Conservation (phyloP, 768 basidiomycete species). For the Rhodosporidiobolus sp. region DNA sequence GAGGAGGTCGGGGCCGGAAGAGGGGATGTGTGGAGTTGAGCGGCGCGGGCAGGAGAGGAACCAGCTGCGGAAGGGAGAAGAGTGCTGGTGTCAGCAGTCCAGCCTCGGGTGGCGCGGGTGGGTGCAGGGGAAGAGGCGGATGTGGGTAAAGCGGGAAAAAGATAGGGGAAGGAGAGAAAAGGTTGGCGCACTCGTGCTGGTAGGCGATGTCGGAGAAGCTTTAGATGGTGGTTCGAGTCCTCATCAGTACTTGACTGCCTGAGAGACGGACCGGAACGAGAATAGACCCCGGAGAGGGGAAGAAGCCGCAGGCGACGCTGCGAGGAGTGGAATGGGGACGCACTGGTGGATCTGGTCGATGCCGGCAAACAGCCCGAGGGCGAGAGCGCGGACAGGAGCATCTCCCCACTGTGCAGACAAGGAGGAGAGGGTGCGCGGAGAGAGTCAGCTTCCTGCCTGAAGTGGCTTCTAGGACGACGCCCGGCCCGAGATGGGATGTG, state of each 20-base stretch:
- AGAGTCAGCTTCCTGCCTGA: too few relatives aligned
- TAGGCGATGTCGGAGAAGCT: slow-evolving; percentile 43
- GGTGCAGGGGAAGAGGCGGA: too few relatives aligned
- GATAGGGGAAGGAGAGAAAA: too few relatives aligned
- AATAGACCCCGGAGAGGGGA: not conserved
- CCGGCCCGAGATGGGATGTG: too few relatives aligned
- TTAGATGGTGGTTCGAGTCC: not conserved
- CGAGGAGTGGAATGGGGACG: not conserved
- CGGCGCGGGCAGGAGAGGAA: slow-evolving; percentile 36
- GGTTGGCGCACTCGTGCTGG: slow-evolving; percentile 31
- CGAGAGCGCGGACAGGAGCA: slow-evolving; percentile 35
- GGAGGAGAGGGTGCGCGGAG: not conserved
- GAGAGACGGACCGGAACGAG: not conserved
- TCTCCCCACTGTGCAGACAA: slow-evolving; percentile 35
- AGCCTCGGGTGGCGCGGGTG: too few relatives aligned
- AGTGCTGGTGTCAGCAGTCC: too few relatives aligned
- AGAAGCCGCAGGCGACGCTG: too few relatives aligned
- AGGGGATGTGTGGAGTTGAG: not conserved
- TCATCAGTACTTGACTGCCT: too few relatives aligned
- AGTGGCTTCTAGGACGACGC: too few relatives aligned
- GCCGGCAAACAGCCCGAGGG: slow-evolving; percentile 28
- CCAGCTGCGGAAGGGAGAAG: not conserved
- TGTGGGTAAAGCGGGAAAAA: too few relatives aligned
- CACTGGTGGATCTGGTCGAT: slow-evolving; percentile 39
- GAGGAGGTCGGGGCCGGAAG: not conserved